These are phyloP conservation scores for Alternaria sp. DNA, from an alignment of 2,329 filamentous ascomycete species.

Conservation along the genomic window DNA sequence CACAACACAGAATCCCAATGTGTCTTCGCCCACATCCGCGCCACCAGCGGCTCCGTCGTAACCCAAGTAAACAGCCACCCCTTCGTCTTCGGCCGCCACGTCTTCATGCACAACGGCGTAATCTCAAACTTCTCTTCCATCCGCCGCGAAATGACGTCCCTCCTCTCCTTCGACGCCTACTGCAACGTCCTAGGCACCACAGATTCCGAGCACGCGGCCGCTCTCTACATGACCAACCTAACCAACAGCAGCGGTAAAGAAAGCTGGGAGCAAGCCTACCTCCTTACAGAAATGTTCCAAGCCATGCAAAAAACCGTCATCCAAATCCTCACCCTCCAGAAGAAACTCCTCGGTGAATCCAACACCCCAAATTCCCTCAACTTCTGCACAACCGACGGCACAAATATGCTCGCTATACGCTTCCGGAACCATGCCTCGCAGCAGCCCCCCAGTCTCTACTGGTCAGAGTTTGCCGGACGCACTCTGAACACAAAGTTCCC, in stretches of 20 bases:
- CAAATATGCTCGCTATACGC: constrained; percentile 59
- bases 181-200: constrained; percentile 60
- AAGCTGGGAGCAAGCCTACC: constrained; percentile 57
- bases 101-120: constrained; percentile 66
- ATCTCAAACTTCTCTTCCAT: constrained; percentile 59
- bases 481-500: constrained; percentile 64
- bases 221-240: constrained; percentile 59
- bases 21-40: constrained; percentile 64
- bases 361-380: constrained; percentile 61
- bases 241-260: constrained; percentile 51
- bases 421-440: constrained; percentile 63
- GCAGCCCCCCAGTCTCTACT: constrained; percentile 63
- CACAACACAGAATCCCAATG: constrained; percentile 60
- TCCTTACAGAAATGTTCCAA: constrained; percentile 53
- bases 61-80: constrained; percentile 63
- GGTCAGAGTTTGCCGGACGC: constrained; percentile 59
- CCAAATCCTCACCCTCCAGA: constrained; percentile 59
- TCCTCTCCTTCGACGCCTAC: constrained; percentile 60
- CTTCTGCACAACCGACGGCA: constrained; percentile 62
- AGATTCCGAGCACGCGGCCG: constrained; percentile 63
- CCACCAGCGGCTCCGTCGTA: constrained; percentile 59
- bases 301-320: constrained; percentile 60
- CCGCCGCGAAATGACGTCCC: constrained; percentile 56
- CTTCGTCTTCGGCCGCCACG: constrained; percentile 63
- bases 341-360: constrained; percentile 50